Base-by-base conservation (phyloP, 345 rosid genomes). In the Lepidium didymum region DNA sequence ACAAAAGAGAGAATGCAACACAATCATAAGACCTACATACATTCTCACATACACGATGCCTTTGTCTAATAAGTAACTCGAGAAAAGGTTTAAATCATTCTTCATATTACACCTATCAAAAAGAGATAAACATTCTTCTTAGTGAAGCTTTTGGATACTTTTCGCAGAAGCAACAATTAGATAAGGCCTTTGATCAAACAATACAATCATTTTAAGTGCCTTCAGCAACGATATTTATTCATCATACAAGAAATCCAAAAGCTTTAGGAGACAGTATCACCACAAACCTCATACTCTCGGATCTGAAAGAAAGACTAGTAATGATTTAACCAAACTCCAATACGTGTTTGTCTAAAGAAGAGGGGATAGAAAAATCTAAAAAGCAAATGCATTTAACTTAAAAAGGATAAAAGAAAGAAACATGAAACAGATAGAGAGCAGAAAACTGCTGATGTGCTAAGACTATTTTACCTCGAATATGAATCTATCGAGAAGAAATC, bases 401-500 rank as follows among this genome's bases (percentile, higher is more conserved):
- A 16, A 11, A 6, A 33, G 16, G 7, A 10, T 2, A 33, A 12
- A 10, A 3, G 15, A 31, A 15, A 10, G 3, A 33, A 12, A 46
- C 3, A 46, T 29, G 21, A 62, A 33, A 16, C 34, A 34, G 46
- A 64, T 64, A 58, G 38, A 49, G 10, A 8, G 13, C 34, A 37
- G 19, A 42, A 9, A 27, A 15, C 6, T 14, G 52, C 8, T 50
- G 54, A 14, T 34, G 34, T 47, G 14, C 6, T 23, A 10, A 21
- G 58, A 38, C 7, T 15, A 44, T 5, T 8, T 19, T 66, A 94
- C 97, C 99, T 94, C 89, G 72, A 89, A 91, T 27, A 91, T 82
- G 78, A 86, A 81, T 82, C 91, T 86, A 53, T 91, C 97, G 56
- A 94, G 96, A 40, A 91, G 81, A 84, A 89, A 89, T 3, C 99